Evolutionary conservation across 805 yeast species (phyloP).

Genomic region (Wickerhamomyces hampshirensis): DNA sequence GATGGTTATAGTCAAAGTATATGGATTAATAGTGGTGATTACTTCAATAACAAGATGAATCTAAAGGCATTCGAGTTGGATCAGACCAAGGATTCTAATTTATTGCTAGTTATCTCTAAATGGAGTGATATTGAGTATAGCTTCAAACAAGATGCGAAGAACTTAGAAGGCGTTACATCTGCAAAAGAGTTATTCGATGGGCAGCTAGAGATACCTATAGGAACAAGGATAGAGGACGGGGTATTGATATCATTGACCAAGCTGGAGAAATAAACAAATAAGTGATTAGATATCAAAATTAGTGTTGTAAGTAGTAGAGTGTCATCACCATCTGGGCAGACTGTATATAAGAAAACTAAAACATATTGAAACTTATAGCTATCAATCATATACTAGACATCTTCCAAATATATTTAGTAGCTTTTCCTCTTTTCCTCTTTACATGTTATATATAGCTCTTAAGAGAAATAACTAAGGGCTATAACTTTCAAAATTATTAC

Average conservation of each 20-base stretch:
- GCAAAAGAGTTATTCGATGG: slow-evolving; percentile 71
- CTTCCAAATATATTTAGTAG: too few species aligned
- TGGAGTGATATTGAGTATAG: slow-evolving; percentile 50
- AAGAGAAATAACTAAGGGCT: too few species aligned
- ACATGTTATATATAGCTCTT: too few species aligned
- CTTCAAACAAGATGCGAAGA: slow-evolving; percentile 46
- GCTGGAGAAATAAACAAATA: background rate
- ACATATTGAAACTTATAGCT: too few species aligned
- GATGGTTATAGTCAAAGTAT: slow-evolving; percentile 68
- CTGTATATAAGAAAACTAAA: too few species aligned
- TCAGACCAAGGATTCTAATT: slow-evolving; percentile 22
- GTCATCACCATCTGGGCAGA: too few species aligned
- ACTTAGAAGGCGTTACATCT: slow-evolving; percentile 47
- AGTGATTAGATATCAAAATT: slow-evolving; percentile 3
- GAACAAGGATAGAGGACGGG: slow-evolving; percentile 68
- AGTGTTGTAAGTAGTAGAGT: too few species aligned
- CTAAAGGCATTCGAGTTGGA: slow-evolving; percentile 18
- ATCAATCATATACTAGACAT: too few species aligned
- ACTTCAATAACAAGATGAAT: slow-evolving; percentile 35
- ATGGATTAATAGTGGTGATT: slow-evolving; percentile 66
- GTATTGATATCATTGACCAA: slow-evolving; percentile 51
- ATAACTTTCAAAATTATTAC: too few species aligned
- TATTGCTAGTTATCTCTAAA: slow-evolving; percentile 59
- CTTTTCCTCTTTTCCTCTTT: too few species aligned
- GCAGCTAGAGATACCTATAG: slow-evolving; percentile 44